Base-by-base conservation (phyloP, 2,329 filamentous ascomycete genomes). In the Phyllosticta paracitricarpa region DNA sequence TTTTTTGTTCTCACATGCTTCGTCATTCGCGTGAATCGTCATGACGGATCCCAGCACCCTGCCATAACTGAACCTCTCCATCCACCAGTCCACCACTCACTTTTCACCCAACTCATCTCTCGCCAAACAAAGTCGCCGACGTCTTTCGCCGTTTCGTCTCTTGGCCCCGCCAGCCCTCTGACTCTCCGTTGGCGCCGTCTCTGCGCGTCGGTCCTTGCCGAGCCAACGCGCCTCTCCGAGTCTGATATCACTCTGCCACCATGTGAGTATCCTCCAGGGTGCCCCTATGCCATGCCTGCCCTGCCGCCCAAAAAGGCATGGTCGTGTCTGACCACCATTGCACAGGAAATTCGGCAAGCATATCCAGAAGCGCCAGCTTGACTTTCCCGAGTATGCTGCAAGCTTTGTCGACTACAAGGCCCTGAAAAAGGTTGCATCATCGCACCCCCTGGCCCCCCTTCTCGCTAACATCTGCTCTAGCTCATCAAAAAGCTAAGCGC, bases 321-420 rank as follows among this genome's bases (percentile, higher is more conserved):
- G 56, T 51, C 35, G 72, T 73, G 71, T 73, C 70, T 68, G 68
- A 59, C 66, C 69, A 51, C 71, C 69, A 62, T 73, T 73, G 63
- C 70, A 68, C 65, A 99, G 93, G 94, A 99, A 99, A 84, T 99
- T 99, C 81, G 94, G 94, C 76, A 99, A 99, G 82, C 91, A 97
- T 75, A 96, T 99, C 68, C 94, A 97, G 81, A 96, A 96, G 81
- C 88, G 92, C 74, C 94, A 99, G 83, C 89, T 99, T 71, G 94
- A 99, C 76, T 92, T 99, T 63, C 94, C 94, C 63, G 94, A 99
- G 83, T 99, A 99, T 87, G 93, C 94, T 64, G 91, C 93, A 66
- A 97, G 92, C 77, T 99, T 99, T 74, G 92, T 97, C 69, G 97
- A 99, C 78, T 99, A 99, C 81, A 99, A 99, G 79, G 92, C 91